These are phyloP conservation scores for Yamadazyma sp. DNA, from an alignment of 1,139 yeast genomes.

Conservation along the genomic window DNA sequence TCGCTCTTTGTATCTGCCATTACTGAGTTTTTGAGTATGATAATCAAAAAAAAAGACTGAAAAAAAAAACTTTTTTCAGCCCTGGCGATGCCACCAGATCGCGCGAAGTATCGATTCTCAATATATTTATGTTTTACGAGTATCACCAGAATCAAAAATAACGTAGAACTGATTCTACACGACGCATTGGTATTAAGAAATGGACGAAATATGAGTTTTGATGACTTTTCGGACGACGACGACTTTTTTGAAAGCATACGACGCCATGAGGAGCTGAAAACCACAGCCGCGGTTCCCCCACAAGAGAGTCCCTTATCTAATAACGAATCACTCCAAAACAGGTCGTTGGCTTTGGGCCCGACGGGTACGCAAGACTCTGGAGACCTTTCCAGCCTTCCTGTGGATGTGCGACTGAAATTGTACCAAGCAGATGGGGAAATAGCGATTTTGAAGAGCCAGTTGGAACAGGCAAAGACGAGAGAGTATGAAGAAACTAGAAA, in stretches of 20 bases:
- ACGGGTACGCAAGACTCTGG: neutral
- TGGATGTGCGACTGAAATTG: slow-evolving; percentile 21
- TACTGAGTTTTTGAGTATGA: too few relatives aligned
- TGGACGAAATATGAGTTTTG: slow-evolving; percentile 4
- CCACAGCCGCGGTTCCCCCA: neutral
- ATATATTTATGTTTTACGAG: too few relatives aligned
- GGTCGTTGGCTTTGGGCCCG: neutral
- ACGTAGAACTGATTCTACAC: neutral
- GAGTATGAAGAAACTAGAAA: slow-evolving; percentile 45
- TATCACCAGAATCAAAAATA: too few relatives aligned
- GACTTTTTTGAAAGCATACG: slow-evolving; percentile 12
- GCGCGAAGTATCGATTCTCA: too few relatives aligned
- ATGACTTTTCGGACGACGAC: slow-evolving; percentile 14
- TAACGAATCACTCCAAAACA: neutral
- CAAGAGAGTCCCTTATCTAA: too few relatives aligned
- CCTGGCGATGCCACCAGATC: slow-evolving; percentile 4
- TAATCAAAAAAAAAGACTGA: too few relatives aligned
- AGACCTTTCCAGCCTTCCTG: slow-evolving; percentile 6
- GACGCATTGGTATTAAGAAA: neutral
- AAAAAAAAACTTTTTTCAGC: slow-evolving; percentile 3
- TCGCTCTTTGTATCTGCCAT: slow-evolving; percentile 3
- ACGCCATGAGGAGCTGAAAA: slow-evolving; percentile 4
- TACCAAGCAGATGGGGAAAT: slow-evolving; percentile 72
- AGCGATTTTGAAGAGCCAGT: slow-evolving; percentile 67
- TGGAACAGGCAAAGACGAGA: slow-evolving; percentile 47